Percentiles rank a stretch among this genome's conserved stretches.
Conservation (phyloP, 73 alveolate genomes). For the Loxodes magnus region DNA sequence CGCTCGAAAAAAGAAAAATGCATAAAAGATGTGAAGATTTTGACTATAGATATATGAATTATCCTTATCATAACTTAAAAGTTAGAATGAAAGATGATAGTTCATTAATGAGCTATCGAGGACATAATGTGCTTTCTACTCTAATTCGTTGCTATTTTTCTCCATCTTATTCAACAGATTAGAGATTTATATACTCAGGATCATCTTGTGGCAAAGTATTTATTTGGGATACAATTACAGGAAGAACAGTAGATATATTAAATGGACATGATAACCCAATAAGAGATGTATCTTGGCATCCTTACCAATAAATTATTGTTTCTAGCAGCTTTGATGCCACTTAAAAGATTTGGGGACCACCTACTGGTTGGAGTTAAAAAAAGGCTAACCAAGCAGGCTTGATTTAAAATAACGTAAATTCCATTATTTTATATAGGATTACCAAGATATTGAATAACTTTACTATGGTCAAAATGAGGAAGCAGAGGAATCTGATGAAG, state of each 20-base stretch:
- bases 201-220: slow-evolving; percentile 40
- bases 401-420: no score
- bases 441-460: no score
- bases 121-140: slow-evolving; percentile 50
- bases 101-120: slow-evolving; percentile 42
- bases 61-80: slow-evolving; percentile 18
- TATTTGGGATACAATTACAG: slow-evolving; percentile 47
- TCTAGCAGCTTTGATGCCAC: no score
- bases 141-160: slow-evolving; percentile 66
- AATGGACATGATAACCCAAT: slow-evolving; percentile 5
- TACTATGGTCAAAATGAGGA: no score
- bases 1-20: not conserved
- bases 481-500: no score
- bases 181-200: slow-evolving; percentile 58
- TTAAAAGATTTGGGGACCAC: no score
- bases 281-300: slow-evolving; percentile 77
- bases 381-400: no score
- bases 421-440: no score
- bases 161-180: slow-evolving; percentile 55
- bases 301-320: no score
- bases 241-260: slow-evolving; percentile 12
- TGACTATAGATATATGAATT: slow-evolving; percentile 42
- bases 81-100: slow-evolving; percentile 26
- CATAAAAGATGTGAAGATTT: slow-evolving; percentile 9
- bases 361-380: no score